Conservation (phyloP, 768 basidiomycete species). For the Kondoa subrosea region DNA sequence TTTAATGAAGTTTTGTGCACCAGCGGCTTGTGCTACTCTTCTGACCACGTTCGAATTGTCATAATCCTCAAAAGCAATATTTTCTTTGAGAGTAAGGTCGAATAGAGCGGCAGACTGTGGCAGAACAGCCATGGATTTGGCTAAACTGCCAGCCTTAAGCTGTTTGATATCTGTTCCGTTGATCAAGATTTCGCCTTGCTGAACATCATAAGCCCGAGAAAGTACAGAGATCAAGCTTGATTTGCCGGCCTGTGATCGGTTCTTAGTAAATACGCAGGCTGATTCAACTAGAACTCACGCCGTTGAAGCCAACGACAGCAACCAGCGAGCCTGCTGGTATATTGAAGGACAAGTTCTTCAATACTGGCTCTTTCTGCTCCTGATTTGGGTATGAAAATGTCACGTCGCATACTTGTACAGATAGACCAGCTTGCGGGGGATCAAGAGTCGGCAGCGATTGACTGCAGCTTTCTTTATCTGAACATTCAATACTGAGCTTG, state of each 20-base stretch:
- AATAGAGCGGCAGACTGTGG: not conserved
- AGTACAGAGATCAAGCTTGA: not conserved
- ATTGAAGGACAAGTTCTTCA: not conserved
- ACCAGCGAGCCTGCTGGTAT: not conserved
- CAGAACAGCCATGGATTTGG: not conserved
- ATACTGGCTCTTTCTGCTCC: not conserved
- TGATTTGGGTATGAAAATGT: not conserved
- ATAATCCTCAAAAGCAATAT: not conserved
- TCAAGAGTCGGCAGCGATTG: not conserved
- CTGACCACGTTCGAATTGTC: not conserved
- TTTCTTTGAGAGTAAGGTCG: not conserved
- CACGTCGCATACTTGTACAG: not conserved
- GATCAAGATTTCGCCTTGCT: not conserved
- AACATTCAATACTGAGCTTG: not conserved
- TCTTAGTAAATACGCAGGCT: not conserved
- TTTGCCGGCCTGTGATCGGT: not conserved
- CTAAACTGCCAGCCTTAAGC: not conserved
- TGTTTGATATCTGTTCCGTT: not conserved
- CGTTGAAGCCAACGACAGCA: not conserved
- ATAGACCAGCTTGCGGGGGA: not conserved
- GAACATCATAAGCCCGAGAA: not conserved
- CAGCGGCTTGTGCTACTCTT: not conserved
- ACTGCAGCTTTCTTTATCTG: not conserved
- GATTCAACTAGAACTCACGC: not conserved
- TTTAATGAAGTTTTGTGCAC: not conserved